A percentile compares a stretch with the other conserved stretches of the same genome.
These are phyloP conservation scores for Cicer pinnatifidum DNA, from an alignment of 306 rosid genomes.

Conservation along the genomic window DNA sequence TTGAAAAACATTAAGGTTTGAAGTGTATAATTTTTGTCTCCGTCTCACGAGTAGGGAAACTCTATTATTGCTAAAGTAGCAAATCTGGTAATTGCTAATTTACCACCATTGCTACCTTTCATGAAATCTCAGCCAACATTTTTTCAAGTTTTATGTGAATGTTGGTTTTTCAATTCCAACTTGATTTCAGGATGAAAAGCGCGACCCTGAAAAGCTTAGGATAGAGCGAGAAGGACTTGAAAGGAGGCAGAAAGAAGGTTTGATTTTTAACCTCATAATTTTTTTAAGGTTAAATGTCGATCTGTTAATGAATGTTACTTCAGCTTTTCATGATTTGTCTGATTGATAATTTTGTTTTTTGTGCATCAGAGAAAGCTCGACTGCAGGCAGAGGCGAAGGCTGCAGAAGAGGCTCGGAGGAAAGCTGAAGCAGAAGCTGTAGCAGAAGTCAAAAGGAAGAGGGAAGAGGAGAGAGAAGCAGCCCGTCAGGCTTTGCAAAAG, in stretches of 20 bases:
- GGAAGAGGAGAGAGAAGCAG: constrained; percentile 93
- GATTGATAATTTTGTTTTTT: constrained; percentile 13
- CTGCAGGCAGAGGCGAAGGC: constrained; percentile 93
- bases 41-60: constrained; percentile 9
- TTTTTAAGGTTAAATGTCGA: background rate
- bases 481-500: constrained; percentile 85
- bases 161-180: constrained; percentile 36
- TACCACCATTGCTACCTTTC: constrained; percentile 26
- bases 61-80: constrained; percentile 24
- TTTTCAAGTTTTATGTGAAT: background rate
- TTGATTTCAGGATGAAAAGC: constrained; percentile 75
- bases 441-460: constrained; percentile 81
- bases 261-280: constrained; percentile 13
- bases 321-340: constrained; percentile 10
- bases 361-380: constrained; percentile 80
- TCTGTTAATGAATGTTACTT: constrained; percentile 6
- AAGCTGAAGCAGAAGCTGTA: constrained; percentile 80
- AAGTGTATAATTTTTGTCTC: constrained; percentile 24
- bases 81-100: constrained; percentile 1
- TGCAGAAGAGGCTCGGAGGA: constrained; percentile 87
- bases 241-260: constrained; percentile 83
- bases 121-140: background rate
- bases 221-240: constrained; percentile 92
- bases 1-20: constrained; percentile 12
- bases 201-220: constrained; percentile 85